Evolutionary conservation across 495 filamentous ascomycete genomes (phyloP).

Genomic region (Aspergillus indologenus): DNA sequence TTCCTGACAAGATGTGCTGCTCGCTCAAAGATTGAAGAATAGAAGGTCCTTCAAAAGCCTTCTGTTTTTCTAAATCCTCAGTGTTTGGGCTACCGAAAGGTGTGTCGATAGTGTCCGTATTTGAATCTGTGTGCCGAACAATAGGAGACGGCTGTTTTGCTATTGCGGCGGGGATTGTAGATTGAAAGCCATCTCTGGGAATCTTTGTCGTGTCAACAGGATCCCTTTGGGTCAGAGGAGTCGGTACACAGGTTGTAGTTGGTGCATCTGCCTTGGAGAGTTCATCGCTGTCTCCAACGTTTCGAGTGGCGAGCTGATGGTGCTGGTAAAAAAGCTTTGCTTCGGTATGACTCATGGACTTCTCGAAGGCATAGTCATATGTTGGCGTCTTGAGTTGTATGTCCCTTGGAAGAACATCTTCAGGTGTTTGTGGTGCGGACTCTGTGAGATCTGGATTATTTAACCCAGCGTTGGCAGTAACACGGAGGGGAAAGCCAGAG

Average conservation of each 20-base stretch:
- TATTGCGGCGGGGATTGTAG: neutral
- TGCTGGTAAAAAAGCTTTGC: constrained; percentile 94
- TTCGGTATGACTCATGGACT: constrained; percentile 84
- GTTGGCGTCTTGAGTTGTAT: constrained; percentile 74
- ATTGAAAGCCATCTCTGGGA: neutral
- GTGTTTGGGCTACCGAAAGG: neutral
- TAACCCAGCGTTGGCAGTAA: constrained; percentile 18
- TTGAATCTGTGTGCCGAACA: neutral
- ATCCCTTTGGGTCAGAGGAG: neutral
- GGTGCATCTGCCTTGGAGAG: constrained; percentile 21
- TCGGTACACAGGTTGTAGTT: neutral
- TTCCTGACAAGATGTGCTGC: neutral
- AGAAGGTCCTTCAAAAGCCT: neutral
- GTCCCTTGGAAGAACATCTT: constrained; percentile 69
- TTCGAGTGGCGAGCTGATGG: constrained; percentile 58
- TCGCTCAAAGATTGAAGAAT: neutral
- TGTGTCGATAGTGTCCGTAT: neutral
- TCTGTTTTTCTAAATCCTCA: neutral
- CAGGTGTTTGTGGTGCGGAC: constrained; percentile 29
- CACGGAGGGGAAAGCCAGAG: neutral
- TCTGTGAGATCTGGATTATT: constrained; percentile 19
- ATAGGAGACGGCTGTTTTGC: neutral
- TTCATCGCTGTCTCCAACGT: constrained; percentile 17
- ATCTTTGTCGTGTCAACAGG: neutral
- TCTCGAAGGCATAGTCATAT: constrained; percentile 85